Percentiles rank a stretch among this genome's conserved stretches.
These are phyloP conservation scores for Aspergillus clavatus DNA, from an alignment of 2,329 filamentous ascomycete species.

Conservation along the genomic window DNA sequence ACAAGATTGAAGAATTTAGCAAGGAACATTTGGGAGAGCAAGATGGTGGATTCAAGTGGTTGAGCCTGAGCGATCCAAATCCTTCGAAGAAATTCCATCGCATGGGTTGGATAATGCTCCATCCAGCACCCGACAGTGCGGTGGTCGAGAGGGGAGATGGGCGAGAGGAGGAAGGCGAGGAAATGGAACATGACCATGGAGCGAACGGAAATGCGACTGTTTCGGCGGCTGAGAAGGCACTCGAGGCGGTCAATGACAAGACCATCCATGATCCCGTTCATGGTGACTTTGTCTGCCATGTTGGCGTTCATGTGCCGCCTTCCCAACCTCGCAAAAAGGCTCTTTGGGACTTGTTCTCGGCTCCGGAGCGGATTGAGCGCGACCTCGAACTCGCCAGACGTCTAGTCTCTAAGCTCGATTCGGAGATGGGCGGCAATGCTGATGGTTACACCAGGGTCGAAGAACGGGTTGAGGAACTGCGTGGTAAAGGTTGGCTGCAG, in stretches of 20 bases:
- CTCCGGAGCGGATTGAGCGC: constrained; percentile 86
- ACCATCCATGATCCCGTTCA: constrained; percentile 91
- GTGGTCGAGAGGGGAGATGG: constrained; percentile 68
- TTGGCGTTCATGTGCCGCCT: constrained; percentile 90
- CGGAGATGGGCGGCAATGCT: constrained; percentile 71
- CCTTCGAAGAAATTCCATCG: constrained; percentile 95
- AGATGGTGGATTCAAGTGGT: constrained; percentile 89
- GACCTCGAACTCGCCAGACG: constrained; percentile 80
- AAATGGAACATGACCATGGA: constrained; percentile 39
- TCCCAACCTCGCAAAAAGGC: constrained; percentile 86
- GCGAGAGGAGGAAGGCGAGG: constrained; percentile 62
- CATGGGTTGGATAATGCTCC: constrained; percentile 97
- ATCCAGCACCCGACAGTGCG: constrained; percentile 66
- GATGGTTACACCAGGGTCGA: constrained; percentile 78
- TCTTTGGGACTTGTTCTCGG: constrained; percentile 92
- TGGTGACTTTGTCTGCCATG: constrained; percentile 95
- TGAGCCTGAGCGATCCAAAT: constrained; percentile 94
- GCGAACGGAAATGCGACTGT: constrained; percentile 28
- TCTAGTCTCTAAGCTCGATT: constrained; percentile 77
- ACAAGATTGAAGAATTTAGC: constrained; percentile 90
- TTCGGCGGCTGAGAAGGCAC: constrained; percentile 71
- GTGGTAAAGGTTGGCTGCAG: constrained; percentile 70
- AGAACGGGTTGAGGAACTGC: constrained; percentile 76
- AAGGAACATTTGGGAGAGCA: constrained; percentile 89
- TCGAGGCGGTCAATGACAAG: constrained; percentile 95